Evolutionary conservation across 2,329 filamentous ascomycete genomes (phyloP), one percentile per base, ranked within the genome.

Genomic region (Penicillium griseofulvum): DNA sequence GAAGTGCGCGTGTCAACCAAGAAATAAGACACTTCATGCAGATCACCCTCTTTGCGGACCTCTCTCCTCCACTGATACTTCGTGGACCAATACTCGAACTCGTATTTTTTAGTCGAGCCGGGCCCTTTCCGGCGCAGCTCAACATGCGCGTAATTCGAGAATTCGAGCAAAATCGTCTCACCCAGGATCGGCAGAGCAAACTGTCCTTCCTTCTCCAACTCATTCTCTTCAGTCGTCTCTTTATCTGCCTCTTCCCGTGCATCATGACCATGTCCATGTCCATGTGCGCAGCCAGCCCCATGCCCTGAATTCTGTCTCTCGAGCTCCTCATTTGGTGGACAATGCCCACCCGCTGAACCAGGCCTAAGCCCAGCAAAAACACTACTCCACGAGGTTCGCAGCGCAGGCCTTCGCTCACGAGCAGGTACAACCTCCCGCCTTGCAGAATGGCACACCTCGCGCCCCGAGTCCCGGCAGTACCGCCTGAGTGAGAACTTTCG

Each of bases 101-200:
- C 89, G 72, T 97, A 97, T 58, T 85, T 83, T 75, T 91, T 93
- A 59, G 81, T 81, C 42, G 81, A 78, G 63, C 84, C 86, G 48
- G 82, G 78, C 7, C 88, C 88, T 24, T 84, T 81, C 39, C 90
- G 85, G 63, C 83, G 86, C 48, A 99, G 77, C 61, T 96, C 89
- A 38, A 97, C 86, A 65, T 94, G 91, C 2, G 93, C 93, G 71
- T 99, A 99, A 77, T 97, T 99, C 62, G 91, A 95, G 71, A 97
- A 99, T 71, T 97, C 93, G 33, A 99, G 83, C 74, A 91, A 90
- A 71, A 93, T 89, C 34, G 83, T 87, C 72, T 96, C 91, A 55
- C 87, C 89, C 17, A 89, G 84, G 42, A 79, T 68, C 11, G 53
- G 42, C 22, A 19, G 26, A 26, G 22, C 10, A 14, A 11, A 0